Base-by-base conservation (phyloP, 768 basidiomycete genomes). In the Russula foetens region DNA sequence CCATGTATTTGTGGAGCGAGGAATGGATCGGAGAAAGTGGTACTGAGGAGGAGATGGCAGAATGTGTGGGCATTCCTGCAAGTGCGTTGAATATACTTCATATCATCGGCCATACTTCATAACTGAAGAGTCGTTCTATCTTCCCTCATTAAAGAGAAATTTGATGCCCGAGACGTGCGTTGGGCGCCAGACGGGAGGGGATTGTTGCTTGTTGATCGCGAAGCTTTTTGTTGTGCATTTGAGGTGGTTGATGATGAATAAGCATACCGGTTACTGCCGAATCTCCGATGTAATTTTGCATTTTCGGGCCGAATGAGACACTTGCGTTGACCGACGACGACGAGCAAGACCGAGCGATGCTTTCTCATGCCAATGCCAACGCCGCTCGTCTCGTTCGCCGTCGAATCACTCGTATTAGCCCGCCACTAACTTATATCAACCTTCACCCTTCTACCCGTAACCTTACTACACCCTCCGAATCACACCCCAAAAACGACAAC, bases 111-210 rank as follows among this genome's bases (percentile, higher is more conserved):
- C 17, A 43, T 38, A 46, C 39, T 15, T 28, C 51, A 28, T 6
- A 43, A 39, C 48, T 58, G 14, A 58, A 51, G 11, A 33, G 8
- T n/a, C 24, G 14, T 56, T 15, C 33, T 19, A 3, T 53, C 56
- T 35, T 53, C 17, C 54, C 26, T 12, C 65, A 38, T 41, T 41
- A 4, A 17, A 90, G 89, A 83, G 60, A 79, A 81, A 68, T 95
- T 95, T 65, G 81, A 85, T 56, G 79, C 84, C 3, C 78, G 77
- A 56, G 86, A 90, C 63, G 65, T 90, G 5, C 77, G 72, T 44
- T 97, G 92, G 91, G 82, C 90, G 14, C 88, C 90, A 4, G 92
- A 97, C 68, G 94, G 94, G 3, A 88, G 88, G 63, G 88, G 88
- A 0, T 71, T 95, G 56, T 75, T 87, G 2, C 70, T 96, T 51